Conservation (phyloP, 2,329 filamentous ascomycete genomes). For the Talaromyces sp. region DNA sequence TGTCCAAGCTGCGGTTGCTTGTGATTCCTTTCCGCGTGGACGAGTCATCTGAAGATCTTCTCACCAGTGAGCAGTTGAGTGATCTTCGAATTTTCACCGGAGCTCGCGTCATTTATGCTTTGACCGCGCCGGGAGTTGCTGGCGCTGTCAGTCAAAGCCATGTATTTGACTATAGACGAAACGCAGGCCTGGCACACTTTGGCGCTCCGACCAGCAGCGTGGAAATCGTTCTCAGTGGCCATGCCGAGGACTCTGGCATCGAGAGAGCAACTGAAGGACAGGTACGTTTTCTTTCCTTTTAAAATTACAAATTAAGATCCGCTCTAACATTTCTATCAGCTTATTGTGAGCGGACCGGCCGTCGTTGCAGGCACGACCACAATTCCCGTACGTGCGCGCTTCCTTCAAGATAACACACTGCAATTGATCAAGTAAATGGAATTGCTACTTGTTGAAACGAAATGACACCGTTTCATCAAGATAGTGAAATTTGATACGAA, state of each 20-base stretch:
- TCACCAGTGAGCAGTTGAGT: conserved; percentile 67
- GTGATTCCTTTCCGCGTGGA: conserved; percentile 72
- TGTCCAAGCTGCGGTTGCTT: conserved; percentile 72
- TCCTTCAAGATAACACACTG: conserved; percentile 69
- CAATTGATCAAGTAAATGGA: conserved; percentile 37
- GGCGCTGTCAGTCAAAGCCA: conserved; percentile 85
- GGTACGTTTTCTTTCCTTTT: conserved; percentile 42
- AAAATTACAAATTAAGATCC: not conserved
- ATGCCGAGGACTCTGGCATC: conserved; percentile 26
- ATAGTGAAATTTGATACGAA: not conserved
- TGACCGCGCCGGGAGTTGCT: conserved; percentile 77
- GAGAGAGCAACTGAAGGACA: conserved; percentile 52
- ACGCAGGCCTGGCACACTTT: conserved; percentile 59
- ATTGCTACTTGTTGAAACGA: not conserved
- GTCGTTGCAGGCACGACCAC: conserved; percentile 64
- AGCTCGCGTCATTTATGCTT: conserved; percentile 76
- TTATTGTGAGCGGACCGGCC: conserved; percentile 67
- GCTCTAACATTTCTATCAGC: conserved; percentile 40
- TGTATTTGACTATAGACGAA: conserved; percentile 74
- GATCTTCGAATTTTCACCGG: conserved; percentile 78
- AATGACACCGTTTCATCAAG: not conserved
- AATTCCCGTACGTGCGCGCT: conserved; percentile 59
- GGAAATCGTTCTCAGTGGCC: conserved; percentile 62
- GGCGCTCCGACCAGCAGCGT: conserved; percentile 74
- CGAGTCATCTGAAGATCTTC: conserved; percentile 52